Conservation (phyloP, 2,329 filamentous ascomycete genomes). For the Corinectria fuckeliana region DNA sequence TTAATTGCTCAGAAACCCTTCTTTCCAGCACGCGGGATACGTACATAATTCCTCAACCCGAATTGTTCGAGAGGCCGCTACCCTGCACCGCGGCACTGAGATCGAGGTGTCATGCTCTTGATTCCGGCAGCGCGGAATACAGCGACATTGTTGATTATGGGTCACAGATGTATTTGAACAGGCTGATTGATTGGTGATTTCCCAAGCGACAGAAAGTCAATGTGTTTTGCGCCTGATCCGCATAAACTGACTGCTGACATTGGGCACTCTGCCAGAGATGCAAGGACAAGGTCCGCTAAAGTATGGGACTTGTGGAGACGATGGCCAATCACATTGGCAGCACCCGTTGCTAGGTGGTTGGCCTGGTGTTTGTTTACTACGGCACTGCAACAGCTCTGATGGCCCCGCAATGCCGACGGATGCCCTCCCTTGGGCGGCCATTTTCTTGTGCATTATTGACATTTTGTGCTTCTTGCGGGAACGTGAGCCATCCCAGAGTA, state of each 20-base stretch:
- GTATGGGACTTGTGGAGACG: slow-evolving; percentile 15
- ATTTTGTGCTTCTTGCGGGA: slow-evolving; percentile 22
- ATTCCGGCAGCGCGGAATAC: background rate
- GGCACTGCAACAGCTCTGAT: slow-evolving; percentile 20
- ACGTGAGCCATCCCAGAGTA: slow-evolving; percentile 19
- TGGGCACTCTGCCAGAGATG: slow-evolving; percentile 22
- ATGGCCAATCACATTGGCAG: slow-evolving; percentile 31
- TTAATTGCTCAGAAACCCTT: background rate
- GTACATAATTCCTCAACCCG: too few relatives aligned
- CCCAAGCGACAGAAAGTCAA: slow-evolving; percentile 8
- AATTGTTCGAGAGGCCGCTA: background rate
- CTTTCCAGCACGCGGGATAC: background rate
- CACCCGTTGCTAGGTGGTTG: slow-evolving; percentile 43
- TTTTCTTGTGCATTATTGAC: slow-evolving; percentile 33
- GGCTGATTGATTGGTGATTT: slow-evolving; percentile 18
- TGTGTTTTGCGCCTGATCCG: slow-evolving; percentile 12
- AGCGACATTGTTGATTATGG: background rate
- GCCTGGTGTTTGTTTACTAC: slow-evolving; percentile 45
- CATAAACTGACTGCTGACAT: slow-evolving; percentile 19
- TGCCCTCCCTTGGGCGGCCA: slow-evolving; percentile 24
- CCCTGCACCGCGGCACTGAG: background rate
- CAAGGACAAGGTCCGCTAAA: slow-evolving; percentile 29
- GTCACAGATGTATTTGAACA: slow-evolving; percentile 13
- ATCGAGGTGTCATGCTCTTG: background rate
- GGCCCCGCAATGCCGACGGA: slow-evolving; percentile 32